Evolutionary conservation across 768 basidiomycete species (phyloP).

Genomic region (Boletellus ananiceps): DNA sequence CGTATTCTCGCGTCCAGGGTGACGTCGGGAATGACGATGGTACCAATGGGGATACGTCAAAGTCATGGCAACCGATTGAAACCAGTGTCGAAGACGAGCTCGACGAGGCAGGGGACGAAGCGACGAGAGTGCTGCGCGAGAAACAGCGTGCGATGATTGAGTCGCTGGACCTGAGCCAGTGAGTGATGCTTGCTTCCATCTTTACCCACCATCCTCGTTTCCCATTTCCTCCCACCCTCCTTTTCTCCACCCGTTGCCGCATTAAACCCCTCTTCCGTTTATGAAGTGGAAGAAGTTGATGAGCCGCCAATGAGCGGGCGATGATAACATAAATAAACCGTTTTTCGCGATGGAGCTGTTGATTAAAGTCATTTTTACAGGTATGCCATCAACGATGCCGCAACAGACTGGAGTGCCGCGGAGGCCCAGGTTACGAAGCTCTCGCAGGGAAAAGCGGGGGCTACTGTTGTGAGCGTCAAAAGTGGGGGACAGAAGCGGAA

Average conservation of each 20-base stretch:
- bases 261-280: neutral
- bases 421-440: constrained; percentile 65
- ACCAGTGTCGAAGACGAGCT: constrained; percentile 60
- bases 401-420: constrained; percentile 70
- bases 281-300: neutral
- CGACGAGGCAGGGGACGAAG: constrained; percentile 70
- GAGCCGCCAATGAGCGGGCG: neutral
- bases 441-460: constrained; percentile 41
- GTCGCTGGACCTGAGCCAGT: constrained; percentile 85
- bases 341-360: neutral
- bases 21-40: constrained; percentile 11
- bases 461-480: constrained; percentile 78
- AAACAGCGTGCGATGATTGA: constrained; percentile 86
- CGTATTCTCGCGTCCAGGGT: constrained; percentile 12
- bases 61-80: constrained; percentile 43
- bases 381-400: constrained; percentile 68
- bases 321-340: neutral
- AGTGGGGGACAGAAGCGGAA: constrained; percentile 57
- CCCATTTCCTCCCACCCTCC: neutral
- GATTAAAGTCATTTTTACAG: constrained; percentile 32
- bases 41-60: constrained; percentile 1
- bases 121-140: constrained; percentile 48
- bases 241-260: constrained; percentile 6
- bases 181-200: constrained; percentile 31
- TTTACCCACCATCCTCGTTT: neutral